A percentile compares a stretch with the other conserved stretches of the same genome.
phyloP scores from a whole-genome alignment of 1,139 yeast species.

The Yamadazyma trypodendri region DNA sequence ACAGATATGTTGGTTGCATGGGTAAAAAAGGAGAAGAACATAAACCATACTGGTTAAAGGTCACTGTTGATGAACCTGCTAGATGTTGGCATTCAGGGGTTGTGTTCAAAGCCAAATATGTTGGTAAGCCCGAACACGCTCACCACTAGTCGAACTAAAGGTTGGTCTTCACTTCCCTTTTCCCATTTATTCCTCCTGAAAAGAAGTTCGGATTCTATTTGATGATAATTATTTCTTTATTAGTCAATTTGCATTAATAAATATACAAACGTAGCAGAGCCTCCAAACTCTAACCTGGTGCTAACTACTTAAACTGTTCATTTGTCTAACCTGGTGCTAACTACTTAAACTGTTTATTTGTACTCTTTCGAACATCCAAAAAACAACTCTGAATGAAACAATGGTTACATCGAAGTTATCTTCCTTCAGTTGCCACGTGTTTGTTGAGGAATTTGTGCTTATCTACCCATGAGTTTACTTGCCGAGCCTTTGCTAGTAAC shows the following conservation, averaged over 20 bases:
- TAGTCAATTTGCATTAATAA: slow-evolving; percentile 12
- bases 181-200: slow-evolving; percentile 1
- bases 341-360: too few relatives aligned
- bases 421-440: too few relatives aligned
- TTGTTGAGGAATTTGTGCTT: too few relatives aligned
- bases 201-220: slow-evolving; percentile 3
- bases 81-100: slow-evolving; percentile 99
- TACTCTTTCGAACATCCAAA: slow-evolving; percentile 21
- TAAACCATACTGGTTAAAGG: slow-evolving; percentile 90
- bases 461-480: too few relatives aligned
- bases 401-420: too few relatives aligned
- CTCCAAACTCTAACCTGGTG: neutral
- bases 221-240: slow-evolving; percentile 8
- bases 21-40: slow-evolving; percentile 92
- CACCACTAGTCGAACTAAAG: slow-evolving; percentile 33
- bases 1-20: slow-evolving; percentile 96
- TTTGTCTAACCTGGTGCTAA: neutral
- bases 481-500: too few relatives aligned
- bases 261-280: slow-evolving; percentile 4
- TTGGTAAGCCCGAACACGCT: slow-evolving; percentile 76
- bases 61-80: slow-evolving; percentile 76
- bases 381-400: slow-evolving; percentile 32
- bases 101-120: slow-evolving; percentile 83
- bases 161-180: neutral
- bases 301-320: too few relatives aligned